Base-by-base conservation (phyloP, 768 basidiomycete genomes). In the Saitozyma podzolica region DNA sequence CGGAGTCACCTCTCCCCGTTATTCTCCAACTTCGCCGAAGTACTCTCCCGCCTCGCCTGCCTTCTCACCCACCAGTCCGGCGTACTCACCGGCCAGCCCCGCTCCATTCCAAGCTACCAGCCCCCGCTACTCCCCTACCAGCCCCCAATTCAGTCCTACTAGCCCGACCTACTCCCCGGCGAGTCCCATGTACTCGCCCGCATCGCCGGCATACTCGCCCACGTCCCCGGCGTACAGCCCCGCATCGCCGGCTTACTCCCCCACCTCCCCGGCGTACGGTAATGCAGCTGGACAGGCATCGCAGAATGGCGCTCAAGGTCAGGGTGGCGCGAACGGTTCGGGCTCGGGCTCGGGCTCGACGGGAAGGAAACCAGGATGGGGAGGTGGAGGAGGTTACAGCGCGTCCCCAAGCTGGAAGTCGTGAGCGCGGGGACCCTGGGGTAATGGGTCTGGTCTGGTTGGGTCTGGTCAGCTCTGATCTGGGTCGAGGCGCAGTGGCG, bases 101-200 rank as follows among this genome's bases (percentile, higher is more conserved):
- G 69, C 71, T 2, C 48, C 75, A 11, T 76, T 65, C 68, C 68
- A 71, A 50, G 74, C 76, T 29, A 73, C 74, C 17, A 70, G 68
- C 40, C 74, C 92, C 14, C 56, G 70, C 14, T 80, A 78, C 64
- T 80, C 78, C 63, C 70, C 45, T 48, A 56, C 50, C 10, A 45
- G 45, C 0, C 61, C 48, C 19, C 48, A 55, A 19, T 52, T 62
- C 88, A 19, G 89, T 64, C 92, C 92, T 0, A 89, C 92, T 63
- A 92, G 90, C 1, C 93, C 93, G 9, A 89, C 89, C 13, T 95
- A 90, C 81, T 89, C 87, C 64, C 93, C 92, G 0, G 91, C 92
- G 10, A 92, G 91, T 3, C 93, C 91, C 13, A 66, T 88, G 1
- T 92, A 91, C 76, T 92, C 91, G 10, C 92, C 92, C 1, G 89